Conservation (phyloP, 495 filamentous ascomycete species). For the Trichoderma virens region DNA sequence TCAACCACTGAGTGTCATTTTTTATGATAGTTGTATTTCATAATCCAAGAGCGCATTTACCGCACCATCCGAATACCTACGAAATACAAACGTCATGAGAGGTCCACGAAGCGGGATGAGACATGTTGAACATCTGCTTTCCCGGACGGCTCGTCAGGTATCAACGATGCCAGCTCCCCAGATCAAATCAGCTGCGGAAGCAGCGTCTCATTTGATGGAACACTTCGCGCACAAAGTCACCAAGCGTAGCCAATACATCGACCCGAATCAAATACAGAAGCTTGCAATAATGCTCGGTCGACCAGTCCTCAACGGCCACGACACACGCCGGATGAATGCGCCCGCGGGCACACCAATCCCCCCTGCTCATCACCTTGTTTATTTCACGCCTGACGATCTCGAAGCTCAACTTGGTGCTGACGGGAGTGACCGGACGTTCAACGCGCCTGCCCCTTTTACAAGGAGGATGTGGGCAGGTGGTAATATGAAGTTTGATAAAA, state of each 20-base stretch:
- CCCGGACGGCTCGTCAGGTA: neutral
- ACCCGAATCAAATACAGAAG: conserved; percentile 51
- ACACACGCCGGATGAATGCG: conserved; percentile 21
- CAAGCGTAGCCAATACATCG: conserved; percentile 39
- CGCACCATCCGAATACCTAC: neutral
- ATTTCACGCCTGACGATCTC: conserved; percentile 49
- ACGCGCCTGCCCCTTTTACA: conserved; percentile 51
- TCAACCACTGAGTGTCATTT: too few species aligned
- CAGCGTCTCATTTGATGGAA: neutral
- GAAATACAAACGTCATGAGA: neutral
- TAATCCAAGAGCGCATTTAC: too few species aligned
- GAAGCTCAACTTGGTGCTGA: conserved; percentile 48
- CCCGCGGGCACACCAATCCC: conserved; percentile 38
- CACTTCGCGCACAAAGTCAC: conserved; percentile 15
- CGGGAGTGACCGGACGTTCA: conserved; percentile 54
- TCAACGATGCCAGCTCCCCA: neutral
- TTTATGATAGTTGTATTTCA: too few species aligned
- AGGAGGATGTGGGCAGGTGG: conserved; percentile 67
- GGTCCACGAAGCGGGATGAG: neutral
- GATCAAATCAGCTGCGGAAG: neutral
- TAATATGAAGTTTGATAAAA: conserved; percentile 38
- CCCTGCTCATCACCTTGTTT: conserved; percentile 51
- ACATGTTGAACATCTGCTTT: neutral
- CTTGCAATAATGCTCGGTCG: conserved; percentile 47
- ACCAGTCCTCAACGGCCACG: conserved; percentile 19